These are phyloP conservation scores for Naganishia vishniacii DNA, from an alignment of 768 basidiomycete genomes.

Conservation along the genomic window DNA sequence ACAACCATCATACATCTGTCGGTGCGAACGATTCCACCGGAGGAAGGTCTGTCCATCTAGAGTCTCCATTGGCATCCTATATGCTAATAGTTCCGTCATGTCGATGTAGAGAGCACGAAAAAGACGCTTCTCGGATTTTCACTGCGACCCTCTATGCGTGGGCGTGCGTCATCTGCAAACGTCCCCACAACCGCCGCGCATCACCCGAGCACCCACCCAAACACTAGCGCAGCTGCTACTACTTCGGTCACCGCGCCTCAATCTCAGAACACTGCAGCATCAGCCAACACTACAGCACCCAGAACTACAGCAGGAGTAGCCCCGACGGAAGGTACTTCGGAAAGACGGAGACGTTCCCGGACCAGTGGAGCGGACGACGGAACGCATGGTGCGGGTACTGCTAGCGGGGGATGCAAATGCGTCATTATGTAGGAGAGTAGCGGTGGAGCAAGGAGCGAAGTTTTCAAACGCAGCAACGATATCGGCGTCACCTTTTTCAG, in stretches of 20 bases:
- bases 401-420: constrained; percentile 44
- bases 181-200: neutral
- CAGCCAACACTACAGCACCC: neutral
- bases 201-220: neutral
- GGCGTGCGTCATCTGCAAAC: constrained; percentile 3
- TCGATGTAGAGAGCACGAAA: constrained; percentile 6
- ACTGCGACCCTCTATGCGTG: constrained; percentile 16
- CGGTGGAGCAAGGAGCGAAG: neutral
- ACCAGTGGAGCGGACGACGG: constrained; percentile 4
- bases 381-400: constrained; percentile 23
- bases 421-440: constrained; percentile 43
- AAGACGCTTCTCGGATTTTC: constrained; percentile 9
- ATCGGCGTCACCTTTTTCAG: too few relatives aligned
- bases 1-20: constrained; percentile 16
- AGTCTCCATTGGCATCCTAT: too few relatives aligned
- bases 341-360: constrained; percentile 14
- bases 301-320: constrained; percentile 7
- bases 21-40: constrained; percentile 16
- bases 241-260: constrained; percentile 34
- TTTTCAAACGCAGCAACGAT: too few relatives aligned
- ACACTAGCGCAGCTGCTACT: constrained; percentile 8
- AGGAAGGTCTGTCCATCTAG: neutral
- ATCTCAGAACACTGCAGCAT: constrained; percentile 6
- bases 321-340: constrained; percentile 23
- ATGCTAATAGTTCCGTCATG: neutral